A percentile compares a stretch with the other conserved stretches of the same genome.
These are phyloP conservation scores for Leccinum rimulosum DNA, from an alignment of 768 basidiomycete species.

Conservation along the genomic window DNA sequence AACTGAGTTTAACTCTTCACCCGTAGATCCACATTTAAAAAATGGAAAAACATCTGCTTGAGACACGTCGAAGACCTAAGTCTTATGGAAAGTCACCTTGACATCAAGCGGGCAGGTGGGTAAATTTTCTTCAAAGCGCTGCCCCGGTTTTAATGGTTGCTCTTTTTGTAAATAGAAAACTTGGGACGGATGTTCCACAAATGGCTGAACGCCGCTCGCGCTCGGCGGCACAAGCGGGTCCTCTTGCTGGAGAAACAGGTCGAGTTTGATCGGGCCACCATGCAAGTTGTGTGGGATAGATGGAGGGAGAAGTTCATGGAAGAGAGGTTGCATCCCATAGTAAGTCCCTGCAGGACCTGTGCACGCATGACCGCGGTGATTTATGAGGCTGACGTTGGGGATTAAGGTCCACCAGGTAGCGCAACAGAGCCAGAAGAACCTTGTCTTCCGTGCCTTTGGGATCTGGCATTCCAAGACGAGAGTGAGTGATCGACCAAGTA, in stretches of 20 bases:
- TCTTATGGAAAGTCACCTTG: constrained; percentile 81
- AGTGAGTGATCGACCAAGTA: constrained; percentile 37
- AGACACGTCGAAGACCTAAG: constrained; percentile 70
- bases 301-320: constrained; percentile 76
- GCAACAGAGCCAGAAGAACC: constrained; percentile 55
- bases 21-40: constrained; percentile 54
- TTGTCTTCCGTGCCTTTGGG: constrained; percentile 64
- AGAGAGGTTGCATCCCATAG: constrained; percentile 62
- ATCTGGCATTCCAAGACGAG: constrained; percentile 76
- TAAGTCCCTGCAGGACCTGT: constrained; percentile 31
- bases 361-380: neutral
- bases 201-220: constrained; percentile 63
- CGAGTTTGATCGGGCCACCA: constrained; percentile 50
- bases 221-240: constrained; percentile 58
- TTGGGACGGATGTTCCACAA: constrained; percentile 65
- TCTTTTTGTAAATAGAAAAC: constrained; percentile 44
- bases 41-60: constrained; percentile 63
- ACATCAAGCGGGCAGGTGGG: constrained; percentile 77
- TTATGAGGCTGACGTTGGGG: constrained; percentile 9
- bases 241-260: constrained; percentile 60
- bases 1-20: constrained; percentile 18
- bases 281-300: constrained; percentile 67
- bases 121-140: neutral
- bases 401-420: constrained; percentile 45
- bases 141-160: neutral